Percentiles rank a stretch among this genome's conserved stretches.
Evolutionary conservation across 345 rosid species (phyloP).

Genomic region (Adansonia digitata): DNA sequence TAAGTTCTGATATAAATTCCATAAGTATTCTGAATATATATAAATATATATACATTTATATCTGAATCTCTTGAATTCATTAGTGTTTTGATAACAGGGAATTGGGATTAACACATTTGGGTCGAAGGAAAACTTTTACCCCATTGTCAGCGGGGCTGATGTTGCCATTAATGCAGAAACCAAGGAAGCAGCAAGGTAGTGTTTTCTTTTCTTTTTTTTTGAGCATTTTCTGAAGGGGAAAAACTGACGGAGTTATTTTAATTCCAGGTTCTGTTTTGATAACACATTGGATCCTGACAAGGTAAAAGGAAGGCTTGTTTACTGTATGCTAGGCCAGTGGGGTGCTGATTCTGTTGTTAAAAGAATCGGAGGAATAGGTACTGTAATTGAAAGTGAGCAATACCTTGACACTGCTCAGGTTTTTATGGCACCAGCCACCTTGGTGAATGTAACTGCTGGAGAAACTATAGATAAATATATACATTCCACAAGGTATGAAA

Average conservation of each 20-base stretch:
- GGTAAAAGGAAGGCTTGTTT: constrained; percentile 69
- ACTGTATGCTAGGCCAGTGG: constrained; percentile 42
- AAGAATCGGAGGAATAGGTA: constrained; percentile 60
- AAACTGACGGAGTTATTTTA: neutral
- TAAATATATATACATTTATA: too few relatives aligned
- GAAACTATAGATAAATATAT: constrained; percentile 43
- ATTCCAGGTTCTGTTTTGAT: constrained; percentile 48
- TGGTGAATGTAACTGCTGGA: constrained; percentile 55
- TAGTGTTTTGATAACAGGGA: constrained; percentile 37
- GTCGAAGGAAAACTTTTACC: constrained; percentile 49
- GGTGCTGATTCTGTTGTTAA: constrained; percentile 64
- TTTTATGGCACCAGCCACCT: constrained; percentile 72
- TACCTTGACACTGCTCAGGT: constrained; percentile 70
- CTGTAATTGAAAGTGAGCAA: constrained; percentile 37
- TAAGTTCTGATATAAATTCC: constrained; percentile 34
- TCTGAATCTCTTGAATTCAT: too few relatives aligned
- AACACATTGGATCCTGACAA: constrained; percentile 54
- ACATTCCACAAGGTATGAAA: constrained; percentile 52
- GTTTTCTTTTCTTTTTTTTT: neutral
- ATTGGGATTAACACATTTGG: constrained; percentile 55
- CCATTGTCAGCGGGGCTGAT: constrained; percentile 71
- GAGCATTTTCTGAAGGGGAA: neutral
- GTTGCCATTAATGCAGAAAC: constrained; percentile 35
- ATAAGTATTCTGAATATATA: too few relatives aligned
- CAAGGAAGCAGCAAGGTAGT: constrained; percentile 43